Evolutionary conservation across 805 yeast species (phyloP).

Genomic region (Wickerhamiella azyma): DNA sequence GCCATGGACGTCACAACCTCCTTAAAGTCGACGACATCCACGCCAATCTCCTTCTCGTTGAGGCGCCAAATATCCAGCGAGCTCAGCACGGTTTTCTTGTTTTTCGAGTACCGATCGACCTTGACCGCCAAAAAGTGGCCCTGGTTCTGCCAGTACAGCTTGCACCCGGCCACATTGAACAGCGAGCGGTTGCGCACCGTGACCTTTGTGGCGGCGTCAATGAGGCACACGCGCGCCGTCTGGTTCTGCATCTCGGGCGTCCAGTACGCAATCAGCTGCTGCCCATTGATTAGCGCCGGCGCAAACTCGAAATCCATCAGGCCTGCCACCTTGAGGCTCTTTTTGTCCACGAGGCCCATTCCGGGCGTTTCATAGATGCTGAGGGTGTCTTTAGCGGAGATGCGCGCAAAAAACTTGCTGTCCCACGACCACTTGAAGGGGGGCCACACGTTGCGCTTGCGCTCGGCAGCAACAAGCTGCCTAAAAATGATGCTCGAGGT

Average conservation of each 20-base stretch:
- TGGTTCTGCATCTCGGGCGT: conserved; percentile 88
- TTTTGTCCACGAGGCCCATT: conserved; percentile 75
- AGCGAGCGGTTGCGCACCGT: conserved; percentile 82
- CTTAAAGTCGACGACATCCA: conserved; percentile 83
- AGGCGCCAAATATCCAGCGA: conserved; percentile 84
- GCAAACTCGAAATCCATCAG: conserved; percentile 89
- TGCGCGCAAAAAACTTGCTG: conserved; percentile 87
- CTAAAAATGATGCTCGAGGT: conserved; percentile 6
- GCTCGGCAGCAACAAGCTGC: conserved; percentile 25
- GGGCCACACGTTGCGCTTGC: conserved; percentile 79
- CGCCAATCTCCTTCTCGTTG: conserved; percentile 82
- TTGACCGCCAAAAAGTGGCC: conserved; percentile 78
- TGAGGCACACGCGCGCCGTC: conserved; percentile 84
- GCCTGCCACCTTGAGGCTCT: conserved; percentile 69
- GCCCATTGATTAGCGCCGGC: conserved; percentile 62
- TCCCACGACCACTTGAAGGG: conserved; percentile 90
- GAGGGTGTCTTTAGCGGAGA: conserved; percentile 75
- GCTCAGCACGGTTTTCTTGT: conserved; percentile 81
- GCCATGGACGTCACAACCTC: conserved; percentile 78
- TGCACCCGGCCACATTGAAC: conserved; percentile 86
- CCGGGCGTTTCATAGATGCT: conserved; percentile 73
- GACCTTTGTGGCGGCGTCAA: conserved; percentile 73
- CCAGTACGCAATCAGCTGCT: conserved; percentile 80
- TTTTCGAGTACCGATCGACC: conserved; percentile 93
- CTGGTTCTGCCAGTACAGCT: conserved; percentile 86